Evolutionary conservation across 2,329 filamentous ascomycete species (phyloP), one percentile per base, ranked within the genome.

Genomic region (Botrytis fragariae): DNA sequence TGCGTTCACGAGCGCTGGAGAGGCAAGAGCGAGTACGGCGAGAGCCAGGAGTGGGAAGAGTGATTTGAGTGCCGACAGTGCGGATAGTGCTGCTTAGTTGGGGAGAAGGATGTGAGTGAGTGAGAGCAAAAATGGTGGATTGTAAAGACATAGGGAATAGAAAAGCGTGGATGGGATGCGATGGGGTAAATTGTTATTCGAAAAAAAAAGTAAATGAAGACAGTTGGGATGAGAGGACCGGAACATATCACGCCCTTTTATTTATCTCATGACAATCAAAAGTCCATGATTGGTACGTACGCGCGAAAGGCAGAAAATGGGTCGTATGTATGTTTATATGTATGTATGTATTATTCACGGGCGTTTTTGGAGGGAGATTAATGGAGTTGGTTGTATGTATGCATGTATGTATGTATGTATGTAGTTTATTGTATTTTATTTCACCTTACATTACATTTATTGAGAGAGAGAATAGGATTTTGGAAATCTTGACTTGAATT

Each of bases 21-120:
- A 48, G 4, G 25, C 10, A 3, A 29, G 61, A 44, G 16, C 29
- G 4, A 68, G 48, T 9, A 68, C 48, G 18, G 35, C 48, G 18
- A 32, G 48, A 18, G 65, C 48, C 0, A 42, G 25, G 39, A 72
- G 39, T 20, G 45, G 61, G 16, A 72, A 68, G 70, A 72, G 70
- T 59, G 61, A 45, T 42, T 39, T 39, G 12, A 62, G 22, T 62
- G 60, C 35, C 1, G 37, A 22, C 16, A 68, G 65, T 37, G 44
- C 18, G 6, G 63, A 65, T 3, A 35, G 29, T 4, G 35, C 25
- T 4, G 65, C 65, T 29, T 68, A 63, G 60, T n/a, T n/a, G n/a
- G n/a, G n/a, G n/a, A n/a, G n/a, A n/a, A n/a, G n/a, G n/a, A n/a
- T n/a, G n/a, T n/a, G 44, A 35, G 9, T 51, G 48, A 0, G 22